Evolutionary conservation across 306 rosid species (phyloP), one percentile per base, ranked within the genome.

Genomic region (Abrus pulchellus): DNA sequence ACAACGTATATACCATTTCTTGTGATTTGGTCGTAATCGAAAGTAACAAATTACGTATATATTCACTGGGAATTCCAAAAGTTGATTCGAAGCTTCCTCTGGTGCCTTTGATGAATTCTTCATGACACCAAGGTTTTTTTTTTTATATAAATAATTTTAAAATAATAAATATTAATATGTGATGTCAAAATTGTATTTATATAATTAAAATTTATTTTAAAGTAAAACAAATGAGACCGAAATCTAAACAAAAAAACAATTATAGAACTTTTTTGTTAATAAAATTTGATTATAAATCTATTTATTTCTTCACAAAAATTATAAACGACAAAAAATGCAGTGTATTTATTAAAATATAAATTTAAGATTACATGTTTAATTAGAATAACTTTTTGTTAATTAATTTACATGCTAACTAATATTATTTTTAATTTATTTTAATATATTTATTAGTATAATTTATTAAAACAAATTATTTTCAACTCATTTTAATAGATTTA

Each of bases 1-100:
- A 32, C 9, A 70, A 47, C 12, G 29, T 12, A 71, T 59, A 12
- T 32, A 60, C 41, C 67, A 62, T 38, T 80, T 62, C 74, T 9
- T 28, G 8, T 3, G 45, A 80, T 9, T 61, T n/a, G 38, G 74
- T 78, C 68, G 45, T 62, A 29, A n/a, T 62, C 72, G 1, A 41
- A 34, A 52, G 40, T 62, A 48, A 28, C 27, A 79, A 57, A 47
- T 71, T 33, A 80, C 0, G 5, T 70, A 61, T 79, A 72, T 60
- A 73, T 50, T 3, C n/a, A 13, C 3, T 5, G 12, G 27, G 63
- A 59, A 59, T 69, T 55, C 57, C 2, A 9, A 79, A 79, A 32
- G 1, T 56, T 68, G 7, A 28, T 38, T 65, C 14, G 41, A 52
- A 56, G 38, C 14, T 52, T 65, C 10, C 27, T 59, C 10, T 11